Base-by-base conservation (phyloP, 2,329 filamentous ascomycete genomes). In the Trichoderma gracile region DNA sequence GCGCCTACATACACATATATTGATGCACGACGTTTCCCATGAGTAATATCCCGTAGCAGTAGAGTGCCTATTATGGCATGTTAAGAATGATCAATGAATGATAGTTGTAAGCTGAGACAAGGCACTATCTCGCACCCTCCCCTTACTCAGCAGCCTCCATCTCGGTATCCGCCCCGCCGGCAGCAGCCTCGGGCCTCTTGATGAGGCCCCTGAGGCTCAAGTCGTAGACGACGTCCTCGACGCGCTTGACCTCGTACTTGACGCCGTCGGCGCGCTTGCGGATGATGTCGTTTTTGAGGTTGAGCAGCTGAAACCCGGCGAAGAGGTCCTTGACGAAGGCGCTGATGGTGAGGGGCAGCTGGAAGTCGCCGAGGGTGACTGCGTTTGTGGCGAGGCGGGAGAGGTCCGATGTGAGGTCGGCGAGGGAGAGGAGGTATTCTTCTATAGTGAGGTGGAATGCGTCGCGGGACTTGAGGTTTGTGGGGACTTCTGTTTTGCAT, bases 221-320 rank as follows among this genome's bases (percentile, higher is more conserved):
- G 76, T 99, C 95, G 74, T 99, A 99, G 57, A 98, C 94, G 14
- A 99, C 93, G 74, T 98, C 95, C 81, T 99, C 95, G 14, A 97
- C 92, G 76, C 96, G 94, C 83, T 98, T 99, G 73, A 99, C 92
- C 72, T 90, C 89, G 75, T 99, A 99, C 82, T 99, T 99, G 78
- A 99, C 90, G 5, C 89, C 90, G 78, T 99, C 95, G 63, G 92
- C 92, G 67, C 92, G 85, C 79, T 93, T 92, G 66, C 95, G 86
- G 73, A 99, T 79, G 23, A 88, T 88, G 76, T 99, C 95, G 73
- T 99, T 99, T 84, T 98, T 98, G 70, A 99, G 82, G 76, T 99
- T 99, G 69, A 99, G 85, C 69, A 98, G 86, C 83, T 98, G 95
- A 79, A 99, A 99, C 17, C 94, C 95, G 3, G 93, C 92, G 72